phyloP scores from a whole-genome alignment of 129 eudicot species.

The Escallonia rubra region DNA sequence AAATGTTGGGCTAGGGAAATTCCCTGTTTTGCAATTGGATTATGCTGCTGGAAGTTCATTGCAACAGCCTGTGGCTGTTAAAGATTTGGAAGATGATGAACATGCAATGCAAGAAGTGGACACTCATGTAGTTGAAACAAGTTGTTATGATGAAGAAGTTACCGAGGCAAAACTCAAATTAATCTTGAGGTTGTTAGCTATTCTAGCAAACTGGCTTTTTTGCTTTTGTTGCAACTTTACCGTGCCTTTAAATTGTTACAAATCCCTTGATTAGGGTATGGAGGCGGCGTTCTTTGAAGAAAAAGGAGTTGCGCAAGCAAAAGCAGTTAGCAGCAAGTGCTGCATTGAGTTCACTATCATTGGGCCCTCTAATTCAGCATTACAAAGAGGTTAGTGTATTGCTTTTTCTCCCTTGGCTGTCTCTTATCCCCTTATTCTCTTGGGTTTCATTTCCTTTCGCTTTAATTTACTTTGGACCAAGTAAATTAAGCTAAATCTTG shows the following conservation, averaged over 20 bases:
- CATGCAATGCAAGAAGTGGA: conserved; percentile 29
- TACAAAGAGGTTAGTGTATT: conserved; percentile 42
- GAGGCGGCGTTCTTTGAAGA: conserved; percentile 54
- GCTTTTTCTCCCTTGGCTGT: background rate
- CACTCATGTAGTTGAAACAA: conserved; percentile 25
- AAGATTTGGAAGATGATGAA: conserved; percentile 38
- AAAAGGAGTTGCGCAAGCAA: conserved; percentile 58
- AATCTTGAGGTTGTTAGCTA: conserved; percentile 53
- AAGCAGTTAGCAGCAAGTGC: conserved; percentile 71
- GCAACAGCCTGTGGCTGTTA: conserved; percentile 16
- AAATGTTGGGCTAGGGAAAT: conserved; percentile 19
- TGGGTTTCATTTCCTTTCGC: background rate
- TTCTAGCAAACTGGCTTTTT: background rate
- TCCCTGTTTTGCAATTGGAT: conserved; percentile 26
- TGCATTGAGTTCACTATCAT: conserved; percentile 64
- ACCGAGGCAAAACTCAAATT: conserved; percentile 70
- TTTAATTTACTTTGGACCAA: too few species aligned
- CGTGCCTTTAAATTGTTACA: background rate
- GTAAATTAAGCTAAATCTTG: too few species aligned
- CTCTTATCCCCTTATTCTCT: background rate
- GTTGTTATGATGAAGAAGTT: conserved; percentile 58
- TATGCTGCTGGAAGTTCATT: conserved; percentile 21
- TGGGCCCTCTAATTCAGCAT: conserved; percentile 70
- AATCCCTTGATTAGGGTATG: conserved; percentile 50
- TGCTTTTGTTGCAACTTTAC: background rate